phyloP scores from a whole-genome alignment of 1,139 yeast genomes.

The Zygosaccharomyces pseudobailii region DNA sequence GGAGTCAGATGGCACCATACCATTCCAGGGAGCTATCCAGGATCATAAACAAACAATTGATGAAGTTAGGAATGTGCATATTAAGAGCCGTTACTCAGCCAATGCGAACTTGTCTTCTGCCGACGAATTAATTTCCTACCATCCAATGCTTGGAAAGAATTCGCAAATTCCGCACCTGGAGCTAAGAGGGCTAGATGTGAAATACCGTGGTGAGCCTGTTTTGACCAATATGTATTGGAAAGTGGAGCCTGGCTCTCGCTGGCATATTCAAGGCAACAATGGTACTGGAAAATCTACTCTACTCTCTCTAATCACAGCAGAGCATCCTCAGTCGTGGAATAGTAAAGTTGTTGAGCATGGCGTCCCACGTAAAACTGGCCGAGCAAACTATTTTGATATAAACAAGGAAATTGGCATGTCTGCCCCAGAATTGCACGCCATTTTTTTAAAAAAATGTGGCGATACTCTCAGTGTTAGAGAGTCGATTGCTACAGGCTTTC shows the following conservation, averaged over 20 bases:
- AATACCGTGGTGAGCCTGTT: conserved; percentile 59
- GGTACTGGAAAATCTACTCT: conserved; percentile 93
- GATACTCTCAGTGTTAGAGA: conserved; percentile 46
- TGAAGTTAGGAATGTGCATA: conserved; percentile 27
- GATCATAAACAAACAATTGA: conserved; percentile 36
- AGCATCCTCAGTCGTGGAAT: conserved; percentile 96
- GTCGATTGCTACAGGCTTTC: conserved; percentile 69
- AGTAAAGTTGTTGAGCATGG: conserved; percentile 63
- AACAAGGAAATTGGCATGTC: conserved; percentile 79
- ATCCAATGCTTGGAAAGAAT: conserved; percentile 19
- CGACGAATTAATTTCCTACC: conserved; percentile 23
- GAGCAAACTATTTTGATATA: conserved; percentile 68
- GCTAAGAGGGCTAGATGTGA: conserved; percentile 58
- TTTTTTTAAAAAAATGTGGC: conserved; percentile 51
- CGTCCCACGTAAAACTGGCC: conserved; percentile 66
- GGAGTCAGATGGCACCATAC: conserved; percentile 46
- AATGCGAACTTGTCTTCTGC: conserved; percentile 12
- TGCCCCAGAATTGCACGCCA: conserved; percentile 87
- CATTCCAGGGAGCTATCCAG: conserved; percentile 43
- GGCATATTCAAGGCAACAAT: conserved; percentile 87
- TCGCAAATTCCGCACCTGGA: conserved; percentile 39
- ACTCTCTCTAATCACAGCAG: conserved; percentile 79
- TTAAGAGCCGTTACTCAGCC: conserved; percentile 17
- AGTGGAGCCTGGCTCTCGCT: conserved; percentile 65
- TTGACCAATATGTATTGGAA: conserved; percentile 61